Base-by-base conservation (phyloP, 1,284 basidiomycete species). In the Gomphus sp. region DNA sequence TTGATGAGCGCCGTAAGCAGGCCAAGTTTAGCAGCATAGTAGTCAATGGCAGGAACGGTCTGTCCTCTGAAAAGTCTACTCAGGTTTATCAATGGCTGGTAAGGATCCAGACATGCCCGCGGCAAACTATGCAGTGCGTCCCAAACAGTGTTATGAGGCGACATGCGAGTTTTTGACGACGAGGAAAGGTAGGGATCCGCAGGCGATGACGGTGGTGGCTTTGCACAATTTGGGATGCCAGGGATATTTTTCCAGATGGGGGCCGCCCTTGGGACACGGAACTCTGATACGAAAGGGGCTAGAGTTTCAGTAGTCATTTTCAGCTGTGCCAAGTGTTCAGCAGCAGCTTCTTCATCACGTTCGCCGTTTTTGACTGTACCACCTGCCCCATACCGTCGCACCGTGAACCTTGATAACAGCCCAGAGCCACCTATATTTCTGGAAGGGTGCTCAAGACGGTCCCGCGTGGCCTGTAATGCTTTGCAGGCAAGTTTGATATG, bases 21-120 rank as follows among this genome's bases (percentile, higher is more conserved):
- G 62, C 84, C 85, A 63, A 94, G 80, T 71, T 93, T 95, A 18
- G 89, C 81, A 1, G 90, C 87, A 66, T 91, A 89, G 69, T 93
- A 94, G 71, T 96, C 92, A 70, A 96, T 93, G 2, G 89, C 77
- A 0, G 93, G 91, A 0, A 93, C 91, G 4, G 84, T 83, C 66
- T 87, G 83, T 25, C 86, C 86, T 3, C 82, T 79, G 70, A 92
- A 92, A 5, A 91, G 72, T 34, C 82, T 80, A 22, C 80, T 82
- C 14, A 92, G 81, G 60, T 86, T 81, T 47, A 88, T 81, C 9
- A 92, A 80, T 0, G 92, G 89, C 70, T 97, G 93, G 68, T 89
- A 95, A 0, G 84, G 79, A 64, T 96, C 89, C 25, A 97, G 77
- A 45, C 80, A 75, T 56, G 78, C 79, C n/a, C 89, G 80, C 4